A percentile compares a stretch with the other conserved stretches of the same genome.
phyloP scores from a whole-genome alignment of 495 filamentous ascomycete species.

The Talaromyces thailandensis region DNA sequence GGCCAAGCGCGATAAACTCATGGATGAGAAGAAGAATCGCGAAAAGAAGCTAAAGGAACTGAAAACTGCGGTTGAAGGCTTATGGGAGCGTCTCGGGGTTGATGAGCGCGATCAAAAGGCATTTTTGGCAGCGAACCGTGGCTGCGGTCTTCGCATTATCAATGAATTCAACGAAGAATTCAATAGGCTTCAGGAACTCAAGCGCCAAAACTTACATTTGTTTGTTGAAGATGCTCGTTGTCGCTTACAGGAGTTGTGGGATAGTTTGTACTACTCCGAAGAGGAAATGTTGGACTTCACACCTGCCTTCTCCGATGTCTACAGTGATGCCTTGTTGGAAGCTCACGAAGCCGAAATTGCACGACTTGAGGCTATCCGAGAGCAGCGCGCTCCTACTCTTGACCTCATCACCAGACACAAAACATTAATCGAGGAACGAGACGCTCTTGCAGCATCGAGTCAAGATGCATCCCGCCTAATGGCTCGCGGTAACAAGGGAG shows the following conservation, averaged over 20 bases:
- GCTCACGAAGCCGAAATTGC: slow-evolving; percentile 84
- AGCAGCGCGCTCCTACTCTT: slow-evolving; percentile 79
- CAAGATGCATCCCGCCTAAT: slow-evolving; percentile 92
- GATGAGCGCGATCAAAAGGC: slow-evolving; percentile 73
- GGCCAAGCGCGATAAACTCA: slow-evolving; percentile 65
- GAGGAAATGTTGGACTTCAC: slow-evolving; percentile 98
- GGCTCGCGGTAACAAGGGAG: slow-evolving; percentile 78
- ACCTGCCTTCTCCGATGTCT: slow-evolving; percentile 76
- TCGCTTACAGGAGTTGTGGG: slow-evolving; percentile 91
- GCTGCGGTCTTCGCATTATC: slow-evolving; percentile 77
- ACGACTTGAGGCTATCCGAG: slow-evolving; percentile 71
- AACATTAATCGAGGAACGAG: slow-evolving; percentile 74
- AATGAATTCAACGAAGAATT: slow-evolving; percentile 94
- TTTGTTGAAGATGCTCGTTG: slow-evolving; percentile 91
- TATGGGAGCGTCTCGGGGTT: slow-evolving; percentile 84
- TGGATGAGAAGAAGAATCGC: slow-evolving; percentile 90
- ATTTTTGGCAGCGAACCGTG: slow-evolving; percentile 63
- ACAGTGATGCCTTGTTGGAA: slow-evolving; percentile 79
- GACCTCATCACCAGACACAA: slow-evolving; percentile 77
- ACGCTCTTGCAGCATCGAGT: slow-evolving; percentile 77
- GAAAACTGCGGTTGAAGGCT: slow-evolving; percentile 58
- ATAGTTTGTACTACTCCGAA: slow-evolving; percentile 85
- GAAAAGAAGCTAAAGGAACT: slow-evolving; percentile 75
- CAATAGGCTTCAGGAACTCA: slow-evolving; percentile 76
- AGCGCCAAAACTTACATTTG: slow-evolving; percentile 85